These are phyloP conservation scores for Penicillium subrubescens DNA, from an alignment of 495 filamentous ascomycete genomes.

Conservation along the genomic window DNA sequence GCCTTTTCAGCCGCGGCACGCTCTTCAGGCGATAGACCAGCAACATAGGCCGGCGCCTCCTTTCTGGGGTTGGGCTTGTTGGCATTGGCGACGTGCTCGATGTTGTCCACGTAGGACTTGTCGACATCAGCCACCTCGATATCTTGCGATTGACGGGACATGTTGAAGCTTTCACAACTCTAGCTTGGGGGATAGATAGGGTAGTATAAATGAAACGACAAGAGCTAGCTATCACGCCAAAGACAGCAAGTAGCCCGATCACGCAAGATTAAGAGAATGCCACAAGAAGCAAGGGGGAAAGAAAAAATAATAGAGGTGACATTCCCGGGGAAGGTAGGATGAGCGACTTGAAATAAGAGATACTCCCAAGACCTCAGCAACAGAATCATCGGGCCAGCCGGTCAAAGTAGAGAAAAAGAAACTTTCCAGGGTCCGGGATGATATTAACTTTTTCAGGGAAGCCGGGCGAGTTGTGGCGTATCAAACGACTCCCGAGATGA, in stretches of 20 bases:
- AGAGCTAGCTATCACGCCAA: background rate
- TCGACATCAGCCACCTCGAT: conserved; percentile 39
- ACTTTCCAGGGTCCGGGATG: background rate
- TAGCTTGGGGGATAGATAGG: background rate
- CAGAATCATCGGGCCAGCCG: background rate
- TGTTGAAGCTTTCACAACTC: conserved; percentile 9
- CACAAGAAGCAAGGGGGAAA: conserved; percentile 20
- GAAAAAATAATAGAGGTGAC: conserved; percentile 7
- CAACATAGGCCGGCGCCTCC: conserved; percentile 54
- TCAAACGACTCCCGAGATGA: conserved; percentile 2
- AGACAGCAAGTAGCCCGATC: background rate
- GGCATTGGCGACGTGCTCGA: conserved; percentile 42
- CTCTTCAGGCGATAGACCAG: conserved; percentile 51
- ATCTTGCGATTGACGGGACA: conserved; percentile 33
- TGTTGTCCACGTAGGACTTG: conserved; percentile 64
- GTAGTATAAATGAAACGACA: background rate
- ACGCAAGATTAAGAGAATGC: conserved; percentile 17
- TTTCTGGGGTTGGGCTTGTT: conserved; percentile 35
- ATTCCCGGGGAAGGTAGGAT: conserved; percentile 35
- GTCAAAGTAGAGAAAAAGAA: background rate
- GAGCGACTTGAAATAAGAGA: conserved; percentile 21
- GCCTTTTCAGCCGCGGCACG: conserved; percentile 48
- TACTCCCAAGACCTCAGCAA: background rate
- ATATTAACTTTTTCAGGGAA: conserved; percentile 11
- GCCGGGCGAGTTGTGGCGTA: conserved; percentile 7